Evolutionary conservation across 176 grass and related monocot genomes (phyloP), one percentile per base, ranked within the genome.

Genomic region (Aegilops tauschii): DNA sequence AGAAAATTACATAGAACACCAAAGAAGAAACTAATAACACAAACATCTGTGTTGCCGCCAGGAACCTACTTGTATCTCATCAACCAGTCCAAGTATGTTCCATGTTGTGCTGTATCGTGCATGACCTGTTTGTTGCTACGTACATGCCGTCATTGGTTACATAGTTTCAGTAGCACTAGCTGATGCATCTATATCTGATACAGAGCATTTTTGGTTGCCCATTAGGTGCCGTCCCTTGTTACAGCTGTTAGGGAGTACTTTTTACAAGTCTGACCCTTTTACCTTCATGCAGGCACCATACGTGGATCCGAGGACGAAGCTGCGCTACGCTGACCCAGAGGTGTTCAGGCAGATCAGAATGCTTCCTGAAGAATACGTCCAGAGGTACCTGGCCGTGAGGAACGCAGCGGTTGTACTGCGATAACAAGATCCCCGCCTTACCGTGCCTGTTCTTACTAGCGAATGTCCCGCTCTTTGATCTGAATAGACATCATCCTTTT

Each of bases 291-390:
- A 98, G 96, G 93, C 96, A 70, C 91, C 79, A 4, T 98, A 98
- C 81, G 50, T 94, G 40, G 96, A 98, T 90, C 96, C 96, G 2
- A 94, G 96, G 86, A 98, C 96, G 79, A 95, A 91, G 34, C 69
- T 98, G 45, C 88, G 93, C 1, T 98, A 95, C 12, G 64, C 90
- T 16, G 85, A 92, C 76, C 96, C 93, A 20, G 93, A 92, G 79
- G 93, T 95, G 42, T 98, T 98, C 88, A 98, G 85, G 87, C 96
- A 83, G 42, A 78, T 98, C 73, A 83, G 96, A 93, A 95, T 80
- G 79, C 91, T 98, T 32, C 91, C 91, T 4, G 65, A 95, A 56
- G 95, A 98, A 35, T 87, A 95, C 59, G 89, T 98, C 29, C 95
- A 98, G 58, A 89, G 87, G n/a, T 98, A 95, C 73, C 82, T 98